phyloP scores from a whole-genome alignment of 371 early-diverging fungal genomes.

The Mucor mucedo region DNA sequence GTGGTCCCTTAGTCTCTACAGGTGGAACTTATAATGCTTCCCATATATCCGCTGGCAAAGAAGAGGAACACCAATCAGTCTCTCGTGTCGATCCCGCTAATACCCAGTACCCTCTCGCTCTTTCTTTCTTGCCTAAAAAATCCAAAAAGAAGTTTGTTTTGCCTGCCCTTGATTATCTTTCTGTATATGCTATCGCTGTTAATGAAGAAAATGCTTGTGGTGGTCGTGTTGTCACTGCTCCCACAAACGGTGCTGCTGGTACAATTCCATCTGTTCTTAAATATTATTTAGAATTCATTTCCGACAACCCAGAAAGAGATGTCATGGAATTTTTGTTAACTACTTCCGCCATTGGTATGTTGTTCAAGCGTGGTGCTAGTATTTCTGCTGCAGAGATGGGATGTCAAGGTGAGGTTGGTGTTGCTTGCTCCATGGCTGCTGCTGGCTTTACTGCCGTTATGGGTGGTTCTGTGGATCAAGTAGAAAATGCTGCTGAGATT shows the following conservation, averaged over 20 bases:
- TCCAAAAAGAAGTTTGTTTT: constrained; percentile 53
- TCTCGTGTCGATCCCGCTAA: neutral
- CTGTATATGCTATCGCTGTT: constrained; percentile 95
- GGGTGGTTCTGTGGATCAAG: constrained; percentile 90
- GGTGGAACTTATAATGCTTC: constrained; percentile 31
- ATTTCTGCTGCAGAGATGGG: constrained; percentile 97
- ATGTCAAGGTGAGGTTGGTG: constrained; percentile 90
- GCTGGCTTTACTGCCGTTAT: constrained; percentile 95
- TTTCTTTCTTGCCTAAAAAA: constrained; percentile 47
- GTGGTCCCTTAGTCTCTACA: constrained; percentile 34
- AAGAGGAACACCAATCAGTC: neutral
- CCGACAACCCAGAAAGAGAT: constrained; percentile 85
- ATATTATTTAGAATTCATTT: constrained; percentile 93
- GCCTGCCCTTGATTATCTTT: constrained; percentile 90
- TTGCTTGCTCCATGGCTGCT: constrained; percentile 96
- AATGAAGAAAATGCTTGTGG: constrained; percentile 98
- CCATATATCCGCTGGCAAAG: constrained; percentile 24
- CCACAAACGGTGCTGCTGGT: constrained; percentile 94
- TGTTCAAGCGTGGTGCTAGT: constrained; percentile 93
- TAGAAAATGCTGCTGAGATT: constrained; percentile 96
- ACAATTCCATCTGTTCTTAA: constrained; percentile 93
- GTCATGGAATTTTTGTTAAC: constrained; percentile 92
- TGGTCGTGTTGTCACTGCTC: constrained; percentile 92
- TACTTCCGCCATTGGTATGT: constrained; percentile 93
- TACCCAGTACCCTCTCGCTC: constrained; percentile 38